A percentile compares a stretch with the other conserved stretches of the same genome.
These are phyloP conservation scores for Cyclostephanos tholiformis DNA, from an alignment of 108 stramenopile species.

Conservation along the genomic window DNA sequence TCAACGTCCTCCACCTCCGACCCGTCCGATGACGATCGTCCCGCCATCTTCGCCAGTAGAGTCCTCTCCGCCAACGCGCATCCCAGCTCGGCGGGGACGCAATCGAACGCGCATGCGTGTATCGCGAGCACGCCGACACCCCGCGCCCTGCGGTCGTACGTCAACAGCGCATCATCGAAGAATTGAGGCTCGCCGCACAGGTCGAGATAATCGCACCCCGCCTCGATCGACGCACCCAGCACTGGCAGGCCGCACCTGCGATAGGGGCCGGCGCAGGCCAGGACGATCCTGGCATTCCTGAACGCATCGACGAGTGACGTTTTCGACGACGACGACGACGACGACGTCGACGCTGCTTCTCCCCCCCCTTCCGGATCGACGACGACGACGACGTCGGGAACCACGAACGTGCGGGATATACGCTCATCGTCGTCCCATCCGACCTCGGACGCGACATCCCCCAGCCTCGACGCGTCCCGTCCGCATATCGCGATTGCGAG, in stretches of 20 bases:
- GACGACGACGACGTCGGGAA: conserved; percentile 7
- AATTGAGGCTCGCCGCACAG: conserved; percentile 53
- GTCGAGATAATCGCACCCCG: conserved; percentile 46
- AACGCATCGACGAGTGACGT: conserved; percentile 10
- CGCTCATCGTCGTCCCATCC: conserved; percentile 22
- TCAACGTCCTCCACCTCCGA: background rate
- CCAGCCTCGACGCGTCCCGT: conserved; percentile 9
- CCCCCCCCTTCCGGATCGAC: too few species aligned
- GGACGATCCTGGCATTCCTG: conserved; percentile 26
- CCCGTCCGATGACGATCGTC: background rate
- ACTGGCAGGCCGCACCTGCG: conserved; percentile 30
- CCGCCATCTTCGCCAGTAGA: background rate
- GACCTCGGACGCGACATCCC: conserved; percentile 11
- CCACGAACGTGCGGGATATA: conserved; percentile 6
- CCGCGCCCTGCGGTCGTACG: conserved; percentile 37
- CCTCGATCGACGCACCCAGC: conserved; percentile 34
- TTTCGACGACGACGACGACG: too few species aligned
- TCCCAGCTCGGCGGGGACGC: conserved; percentile 52
- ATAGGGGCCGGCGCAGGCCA: conserved; percentile 54
- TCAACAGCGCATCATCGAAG: conserved; percentile 39
- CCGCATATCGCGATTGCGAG: conserved; percentile 23
- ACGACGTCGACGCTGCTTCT: too few species aligned
- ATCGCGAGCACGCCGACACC: conserved; percentile 24
- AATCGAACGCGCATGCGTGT: conserved; percentile 47
- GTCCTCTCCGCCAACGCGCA: conserved; percentile 28